phyloP scores from a whole-genome alignment of 1,139 yeast genomes.

The Candida sojae region DNA sequence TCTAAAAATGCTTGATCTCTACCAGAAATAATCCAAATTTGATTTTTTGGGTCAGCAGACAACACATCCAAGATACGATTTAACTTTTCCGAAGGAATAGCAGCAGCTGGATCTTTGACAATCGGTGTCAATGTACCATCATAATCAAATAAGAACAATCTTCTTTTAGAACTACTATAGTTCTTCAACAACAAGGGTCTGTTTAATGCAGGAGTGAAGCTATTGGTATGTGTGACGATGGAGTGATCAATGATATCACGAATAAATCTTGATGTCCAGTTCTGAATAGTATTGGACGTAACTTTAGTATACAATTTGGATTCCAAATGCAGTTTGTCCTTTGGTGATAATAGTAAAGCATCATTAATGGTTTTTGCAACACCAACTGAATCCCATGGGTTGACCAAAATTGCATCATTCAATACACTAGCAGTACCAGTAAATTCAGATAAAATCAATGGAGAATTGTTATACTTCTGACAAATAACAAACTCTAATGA shows the following conservation, averaged over 20 bases:
- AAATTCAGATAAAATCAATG: constrained; percentile 85
- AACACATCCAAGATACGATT: constrained; percentile 60
- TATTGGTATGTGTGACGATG: constrained; percentile 42
- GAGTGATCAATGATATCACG: constrained; percentile 54
- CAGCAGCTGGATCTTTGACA: constrained; percentile 97
- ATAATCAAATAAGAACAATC: constrained; percentile 89
- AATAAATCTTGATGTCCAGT: constrained; percentile 74
- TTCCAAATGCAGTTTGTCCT: constrained; percentile 47
- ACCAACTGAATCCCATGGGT: constrained; percentile 97
- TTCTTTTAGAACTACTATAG: constrained; percentile 61
- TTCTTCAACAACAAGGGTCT: constrained; percentile 63
- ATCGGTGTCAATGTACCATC: constrained; percentile 98
- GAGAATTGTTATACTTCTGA: constrained; percentile 72
- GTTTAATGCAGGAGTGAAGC: constrained; percentile 84
- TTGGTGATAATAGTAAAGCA: constrained; percentile 53
- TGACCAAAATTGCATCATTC: constrained; percentile 79
- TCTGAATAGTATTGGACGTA: constrained; percentile 70
- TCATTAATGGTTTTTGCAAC: constrained; percentile 83
- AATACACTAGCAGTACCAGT: constrained; percentile 88
- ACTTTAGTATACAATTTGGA: constrained; percentile 63
- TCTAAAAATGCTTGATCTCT: constrained; percentile 90
- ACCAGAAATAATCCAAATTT: constrained; percentile 95
- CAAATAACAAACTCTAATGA: constrained; percentile 89
- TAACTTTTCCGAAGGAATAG: constrained; percentile 83
- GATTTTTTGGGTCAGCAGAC: constrained; percentile 76